Percentiles rank a stretch among this genome's conserved stretches.
phyloP scores from a whole-genome alignment of 225 moss, liverwort and hornwort genomes.

The Straminergon stramineum region DNA sequence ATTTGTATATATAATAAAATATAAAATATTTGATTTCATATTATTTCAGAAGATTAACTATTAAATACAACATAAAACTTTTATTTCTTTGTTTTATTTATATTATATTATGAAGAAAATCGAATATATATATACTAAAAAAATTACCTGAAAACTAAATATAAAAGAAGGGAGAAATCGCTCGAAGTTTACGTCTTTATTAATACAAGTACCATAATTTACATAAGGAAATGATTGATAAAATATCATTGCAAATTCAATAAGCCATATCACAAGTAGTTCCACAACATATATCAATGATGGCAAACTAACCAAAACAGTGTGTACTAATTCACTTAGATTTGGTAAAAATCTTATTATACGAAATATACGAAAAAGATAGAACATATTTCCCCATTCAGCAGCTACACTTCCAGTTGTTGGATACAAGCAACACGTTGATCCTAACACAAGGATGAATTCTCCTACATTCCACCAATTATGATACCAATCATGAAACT shows the following conservation, averaged over 20 bases:
- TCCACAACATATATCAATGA: constrained; percentile 62
- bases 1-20: neutral
- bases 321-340: constrained; percentile 42
- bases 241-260: constrained; percentile 46
- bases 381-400: constrained; percentile 25
- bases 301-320: constrained; percentile 59
- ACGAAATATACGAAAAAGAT: constrained; percentile 55
- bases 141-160: constrained; percentile 36
- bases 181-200: constrained; percentile 21
- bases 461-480: constrained; percentile 68
- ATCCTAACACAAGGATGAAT: constrained; percentile 37
- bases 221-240: constrained; percentile 38
- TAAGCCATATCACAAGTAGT: constrained; percentile 55
- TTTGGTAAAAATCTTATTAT: constrained; percentile 57
- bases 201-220: constrained; percentile 23
- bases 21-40: too few species aligned
- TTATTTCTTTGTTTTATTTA: too few species aligned
- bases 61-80: too few species aligned
- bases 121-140: neutral
- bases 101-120: neutral
- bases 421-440: constrained; percentile 57
- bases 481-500: constrained; percentile 65
- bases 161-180: constrained; percentile 31
- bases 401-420: neutral
- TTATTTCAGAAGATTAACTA: rapidly evolving